These are phyloP conservation scores for Fusarium sp. DNA, from an alignment of 2,329 filamentous ascomycete genomes.

Conservation along the genomic window DNA sequence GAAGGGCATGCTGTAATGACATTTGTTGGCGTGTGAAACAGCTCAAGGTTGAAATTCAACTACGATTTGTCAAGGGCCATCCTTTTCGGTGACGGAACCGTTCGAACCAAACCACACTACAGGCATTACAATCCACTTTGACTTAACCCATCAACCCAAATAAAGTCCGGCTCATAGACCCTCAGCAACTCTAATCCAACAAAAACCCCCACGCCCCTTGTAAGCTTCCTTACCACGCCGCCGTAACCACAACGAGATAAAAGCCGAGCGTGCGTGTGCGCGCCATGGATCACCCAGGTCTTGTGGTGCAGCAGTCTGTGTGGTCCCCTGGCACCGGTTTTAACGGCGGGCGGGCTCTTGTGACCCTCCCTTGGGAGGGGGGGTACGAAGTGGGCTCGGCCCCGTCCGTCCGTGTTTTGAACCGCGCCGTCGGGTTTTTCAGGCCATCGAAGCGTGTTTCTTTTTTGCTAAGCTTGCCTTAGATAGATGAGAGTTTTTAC, in stretches of 20 bases:
- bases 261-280: not conserved
- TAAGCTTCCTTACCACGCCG: constrained; percentile 1
- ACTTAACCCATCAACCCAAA: not conserved
- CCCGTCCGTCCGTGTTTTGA: constrained; percentile 13
- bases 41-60: not conserved
- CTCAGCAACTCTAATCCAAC: not conserved
- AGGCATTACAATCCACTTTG: not conserved
- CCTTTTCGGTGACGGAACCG: not conserved
- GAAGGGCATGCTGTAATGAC: not conserved
- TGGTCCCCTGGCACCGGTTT: constrained; percentile 6
- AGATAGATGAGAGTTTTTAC: not conserved
- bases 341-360: not conserved
- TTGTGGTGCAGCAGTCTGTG: constrained; percentile 6
- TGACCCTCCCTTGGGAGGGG: not conserved
- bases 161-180: too few species aligned
- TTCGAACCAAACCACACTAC: not conserved
- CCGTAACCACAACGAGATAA: constrained; percentile 19
- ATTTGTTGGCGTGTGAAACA: not conserved
- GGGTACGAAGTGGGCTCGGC: not conserved
- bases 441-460: not conserved
- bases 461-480: not conserved
- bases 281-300: constrained; percentile 8
- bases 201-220: constrained; percentile 1
- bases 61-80: not conserved
- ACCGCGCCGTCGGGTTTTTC: constrained; percentile 16